Evolutionary conservation across 176 grass and related monocot species (phyloP), one percentile per base, ranked within the genome.

Genomic region (Avena insularis): DNA sequence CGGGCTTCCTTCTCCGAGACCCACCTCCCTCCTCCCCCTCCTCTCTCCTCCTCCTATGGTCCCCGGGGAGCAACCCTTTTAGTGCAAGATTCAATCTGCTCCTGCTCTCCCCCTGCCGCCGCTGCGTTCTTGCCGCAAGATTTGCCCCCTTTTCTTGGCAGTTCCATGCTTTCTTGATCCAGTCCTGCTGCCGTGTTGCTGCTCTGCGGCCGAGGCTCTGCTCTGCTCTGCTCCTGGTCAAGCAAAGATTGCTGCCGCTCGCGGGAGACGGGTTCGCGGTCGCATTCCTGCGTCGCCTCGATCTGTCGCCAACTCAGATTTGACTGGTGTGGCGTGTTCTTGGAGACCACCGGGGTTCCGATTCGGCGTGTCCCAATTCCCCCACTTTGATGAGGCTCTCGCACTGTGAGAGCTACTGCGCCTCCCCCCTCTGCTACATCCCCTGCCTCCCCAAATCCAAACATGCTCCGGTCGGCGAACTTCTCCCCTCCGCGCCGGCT

Each of bases 301-400:
- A 87, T 81, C 71, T 78, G 82, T 17, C 47, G 20, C 77, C 9
- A 8, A 14, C 12, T 1, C 54, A 78, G 86, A 85, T 91, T 88
- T 70, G 86, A 86, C 88, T 85, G 90, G 88, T 85, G 90, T 79
- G 86, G 86, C 84, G 82, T 84, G 71, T 59, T 90, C 79, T 71
- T 83, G 79, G 75, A 79, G 81, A 55, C 65, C 27, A 8, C 64
- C 62, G 46, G 65, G 46, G 73, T 50, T 79, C 79, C n/a, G 80
- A 79, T 87, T 83, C 11, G 73, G 73, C 88, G 82, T 83, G 78
- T 79, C 69, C 70, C 72, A 71, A 69, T 79, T 85, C 60, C 82
- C 84, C 72, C 46, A 81, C 35, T 93, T 93, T 91, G 88, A 95
- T 95, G 93, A 95, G 93, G 91, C 89, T 84, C 87, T 91, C 91